Evolutionary conservation across 2,329 filamentous ascomycete species (phyloP).

Genomic region (Cadophora sp.): DNA sequence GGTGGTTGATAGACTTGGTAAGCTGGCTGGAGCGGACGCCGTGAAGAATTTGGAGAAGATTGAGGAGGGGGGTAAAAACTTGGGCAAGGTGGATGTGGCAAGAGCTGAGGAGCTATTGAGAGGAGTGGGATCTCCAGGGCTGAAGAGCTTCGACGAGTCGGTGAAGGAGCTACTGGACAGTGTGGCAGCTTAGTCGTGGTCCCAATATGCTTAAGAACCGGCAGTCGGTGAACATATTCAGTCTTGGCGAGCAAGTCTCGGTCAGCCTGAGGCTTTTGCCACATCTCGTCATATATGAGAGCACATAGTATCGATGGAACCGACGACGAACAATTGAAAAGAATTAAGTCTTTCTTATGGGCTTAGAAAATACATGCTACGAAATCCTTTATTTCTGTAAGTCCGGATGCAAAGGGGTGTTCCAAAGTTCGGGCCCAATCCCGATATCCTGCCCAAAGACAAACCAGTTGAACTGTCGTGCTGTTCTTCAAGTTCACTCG

Average conservation of each 20-base stretch:
- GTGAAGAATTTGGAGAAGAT: constrained; percentile 1
- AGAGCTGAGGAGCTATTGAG: constrained; percentile 11
- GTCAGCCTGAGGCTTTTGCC: too few species aligned
- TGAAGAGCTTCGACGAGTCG: neutral
- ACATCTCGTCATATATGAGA: too few species aligned
- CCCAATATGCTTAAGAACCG: neutral
- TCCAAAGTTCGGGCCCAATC: neutral
- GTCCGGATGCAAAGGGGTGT: neutral
- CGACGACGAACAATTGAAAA: neutral
- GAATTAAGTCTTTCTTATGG: neutral
- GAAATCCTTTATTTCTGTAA: neutral
- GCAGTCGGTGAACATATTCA: too few species aligned
- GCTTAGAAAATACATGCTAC: neutral
- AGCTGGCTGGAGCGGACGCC: neutral
- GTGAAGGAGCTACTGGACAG: neutral
- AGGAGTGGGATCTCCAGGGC: neutral
- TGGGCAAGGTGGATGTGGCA: constrained; percentile 3
- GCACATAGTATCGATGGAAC: too few species aligned
- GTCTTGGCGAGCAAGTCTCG: too few species aligned
- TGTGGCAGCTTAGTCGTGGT: neutral
- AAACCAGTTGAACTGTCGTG: neutral
- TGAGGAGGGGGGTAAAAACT: neutral
- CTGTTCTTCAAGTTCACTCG: neutral
- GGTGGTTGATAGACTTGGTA: neutral
- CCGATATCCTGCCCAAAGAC: neutral